Evolutionary conservation across 257 asterid species (phyloP).

Genomic region (Forsythia viridissima): DNA sequence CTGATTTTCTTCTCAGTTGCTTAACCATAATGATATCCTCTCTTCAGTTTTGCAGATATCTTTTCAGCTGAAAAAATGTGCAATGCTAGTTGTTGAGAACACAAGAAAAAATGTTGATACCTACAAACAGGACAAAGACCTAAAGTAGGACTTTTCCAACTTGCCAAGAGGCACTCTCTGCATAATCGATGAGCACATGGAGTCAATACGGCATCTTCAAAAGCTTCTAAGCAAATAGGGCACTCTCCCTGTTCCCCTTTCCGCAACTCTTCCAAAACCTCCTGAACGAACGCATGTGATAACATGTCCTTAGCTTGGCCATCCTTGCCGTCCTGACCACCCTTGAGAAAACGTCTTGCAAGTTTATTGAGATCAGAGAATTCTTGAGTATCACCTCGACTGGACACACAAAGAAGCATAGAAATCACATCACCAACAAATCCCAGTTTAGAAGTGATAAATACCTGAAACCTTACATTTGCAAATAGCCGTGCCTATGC

Average conservation of each 20-base stretch:
- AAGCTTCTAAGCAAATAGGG: conserved; percentile 97
- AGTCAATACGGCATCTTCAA: conserved; percentile 97
- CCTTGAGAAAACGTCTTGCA: conserved; percentile 78
- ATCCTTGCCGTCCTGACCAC: conserved; percentile 51
- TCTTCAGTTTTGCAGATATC: background rate
- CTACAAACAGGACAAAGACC: conserved; percentile 99
- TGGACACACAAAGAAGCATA: conserved; percentile 40
- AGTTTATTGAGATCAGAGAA: conserved; percentile 92
- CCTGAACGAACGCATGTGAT: conserved; percentile 84
- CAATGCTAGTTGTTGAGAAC: conserved; percentile 11
- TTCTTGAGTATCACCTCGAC: conserved; percentile 99
- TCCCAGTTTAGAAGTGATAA: conserved; percentile 10
- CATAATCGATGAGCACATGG: conserved; percentile 98
- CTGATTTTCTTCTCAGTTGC: conserved; percentile 5
- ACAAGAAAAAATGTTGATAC: conserved; percentile 43
- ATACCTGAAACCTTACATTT: background rate
- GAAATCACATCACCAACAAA: conserved; percentile 30
- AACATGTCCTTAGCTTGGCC: conserved; percentile 63
- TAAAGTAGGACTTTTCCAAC: conserved; percentile 78
- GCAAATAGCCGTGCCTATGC: background rate
- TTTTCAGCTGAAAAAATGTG: conserved; percentile 1
- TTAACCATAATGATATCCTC: conserved; percentile 6
- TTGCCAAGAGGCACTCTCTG: conserved; percentile 92
- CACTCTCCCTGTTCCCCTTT: conserved; percentile 94
- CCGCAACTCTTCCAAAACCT: conserved; percentile 84